Conservation (phyloP, 116 monocot genomes). For the Phalaenopsis hybrid region DNA sequence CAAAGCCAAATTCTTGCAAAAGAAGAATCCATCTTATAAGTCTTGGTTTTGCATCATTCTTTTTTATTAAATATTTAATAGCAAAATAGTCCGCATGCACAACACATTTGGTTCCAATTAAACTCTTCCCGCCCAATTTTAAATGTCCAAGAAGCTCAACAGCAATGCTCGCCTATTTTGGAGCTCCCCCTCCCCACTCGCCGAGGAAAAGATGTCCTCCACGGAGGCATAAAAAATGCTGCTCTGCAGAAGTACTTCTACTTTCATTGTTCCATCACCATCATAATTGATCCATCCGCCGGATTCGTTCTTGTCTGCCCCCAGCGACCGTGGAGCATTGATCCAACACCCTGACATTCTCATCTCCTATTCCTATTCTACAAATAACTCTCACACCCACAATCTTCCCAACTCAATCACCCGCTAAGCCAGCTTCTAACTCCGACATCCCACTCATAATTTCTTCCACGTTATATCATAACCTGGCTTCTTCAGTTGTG, state of each 20-base stretch:
- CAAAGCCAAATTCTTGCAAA: too few species aligned
- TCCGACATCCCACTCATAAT: constrained; percentile 4
- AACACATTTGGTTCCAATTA: too few species aligned
- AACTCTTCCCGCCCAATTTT: too few species aligned
- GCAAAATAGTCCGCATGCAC: too few species aligned
- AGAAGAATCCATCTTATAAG: too few species aligned
- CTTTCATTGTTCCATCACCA: constrained; percentile 49
- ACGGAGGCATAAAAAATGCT: not conserved
- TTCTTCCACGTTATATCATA: constrained; percentile 14
- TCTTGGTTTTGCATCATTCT: too few species aligned
- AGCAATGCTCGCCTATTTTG: too few species aligned
- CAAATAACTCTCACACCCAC: constrained; percentile 4
- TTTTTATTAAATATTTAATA: too few species aligned
- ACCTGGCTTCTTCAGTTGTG: constrained; percentile 13
- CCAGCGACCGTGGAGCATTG: constrained; percentile 38
- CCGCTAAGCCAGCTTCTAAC: not conserved
- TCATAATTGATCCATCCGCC: constrained; percentile 16
- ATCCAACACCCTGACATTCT: constrained; percentile 30
- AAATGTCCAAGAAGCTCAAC: too few species aligned
- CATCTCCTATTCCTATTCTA: constrained; percentile 10
- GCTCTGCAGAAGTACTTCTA: constrained; percentile 40
- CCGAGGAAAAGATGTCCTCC: constrained; percentile 14
- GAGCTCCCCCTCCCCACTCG: not conserved
- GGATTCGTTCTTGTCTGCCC: constrained; percentile 25
- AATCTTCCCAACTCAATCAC: not conserved